phyloP scores from a whole-genome alignment of 2,329 filamentous ascomycete species.

The Cyphellophora attinorum region DNA sequence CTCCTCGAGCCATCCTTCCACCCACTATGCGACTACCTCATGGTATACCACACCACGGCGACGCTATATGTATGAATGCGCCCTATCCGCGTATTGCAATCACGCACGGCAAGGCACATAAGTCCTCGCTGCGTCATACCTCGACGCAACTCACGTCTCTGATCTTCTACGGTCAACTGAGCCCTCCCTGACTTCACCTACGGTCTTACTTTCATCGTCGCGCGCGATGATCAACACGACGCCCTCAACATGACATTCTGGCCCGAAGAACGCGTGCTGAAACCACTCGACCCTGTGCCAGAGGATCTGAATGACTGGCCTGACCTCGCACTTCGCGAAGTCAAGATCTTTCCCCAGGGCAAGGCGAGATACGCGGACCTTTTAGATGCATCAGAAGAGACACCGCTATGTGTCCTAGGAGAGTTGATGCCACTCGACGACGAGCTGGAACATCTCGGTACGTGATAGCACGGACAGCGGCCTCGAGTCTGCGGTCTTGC shows the following conservation, averaged over 20 bases:
- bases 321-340: conserved; percentile 48
- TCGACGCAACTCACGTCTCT: no score
- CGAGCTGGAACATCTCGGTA: conserved; percentile 33
- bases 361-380: conserved; percentile 44
- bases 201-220: no score
- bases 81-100: no score
- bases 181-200: no score
- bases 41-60: neutral
- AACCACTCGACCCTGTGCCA: conserved; percentile 32
- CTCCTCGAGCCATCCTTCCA: neutral
- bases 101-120: no score
- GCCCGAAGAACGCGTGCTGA: conserved; percentile 32
- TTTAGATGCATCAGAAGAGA: conserved; percentile 43
- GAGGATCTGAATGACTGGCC: conserved; percentile 48
- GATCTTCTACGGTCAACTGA: no score
- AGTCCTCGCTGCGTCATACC: no score
- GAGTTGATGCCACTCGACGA: conserved; percentile 36
- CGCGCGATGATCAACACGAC: neutral
- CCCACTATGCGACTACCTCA: neutral
- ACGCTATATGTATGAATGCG: no score
- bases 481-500: no score
- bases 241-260: conserved; percentile 15
- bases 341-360: conserved; percentile 40
- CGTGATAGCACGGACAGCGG: no score
- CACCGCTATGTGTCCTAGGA: conserved; percentile 47